Conservation (phyloP, 192 early-diverging fungal species). For the Linderina pennispora region DNA sequence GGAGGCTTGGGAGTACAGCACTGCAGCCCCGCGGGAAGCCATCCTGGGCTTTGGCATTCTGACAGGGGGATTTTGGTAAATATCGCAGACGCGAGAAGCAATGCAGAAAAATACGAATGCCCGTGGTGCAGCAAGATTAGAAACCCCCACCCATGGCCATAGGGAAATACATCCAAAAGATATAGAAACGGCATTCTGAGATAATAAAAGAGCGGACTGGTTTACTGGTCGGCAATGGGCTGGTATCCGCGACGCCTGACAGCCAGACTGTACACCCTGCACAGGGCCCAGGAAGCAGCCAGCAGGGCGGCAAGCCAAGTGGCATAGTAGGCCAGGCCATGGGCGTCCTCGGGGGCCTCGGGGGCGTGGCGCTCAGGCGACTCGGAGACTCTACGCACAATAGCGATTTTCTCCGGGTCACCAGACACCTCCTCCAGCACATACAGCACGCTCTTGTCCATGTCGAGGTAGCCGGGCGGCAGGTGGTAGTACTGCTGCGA, state of each 20-base stretch:
- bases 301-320: background rate
- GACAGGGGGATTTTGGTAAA: too few species aligned
- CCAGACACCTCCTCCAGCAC: constrained; percentile 36
- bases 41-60: too few species aligned
- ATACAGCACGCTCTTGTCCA: constrained; percentile 11
- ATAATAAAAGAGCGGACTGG: background rate
- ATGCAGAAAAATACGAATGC: too few species aligned
- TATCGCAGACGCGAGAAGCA: too few species aligned
- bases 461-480: constrained; percentile 21
- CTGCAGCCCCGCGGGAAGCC: too few species aligned
- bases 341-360: too few species aligned
- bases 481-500: constrained; percentile 45
- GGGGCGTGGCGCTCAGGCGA: background rate
- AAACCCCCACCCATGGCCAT: constrained; percentile 16
- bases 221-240: background rate
- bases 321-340: background rate
- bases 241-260: constrained; percentile 10
- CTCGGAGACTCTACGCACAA: constrained; percentile 15
- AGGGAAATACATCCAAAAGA: background rate
- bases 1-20: too few species aligned
- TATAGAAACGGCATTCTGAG: background rate
- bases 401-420: constrained; percentile 11
- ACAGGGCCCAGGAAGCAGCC: background rate
- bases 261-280: constrained; percentile 1
- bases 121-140: too few species aligned